Evolutionary conservation across 2,329 filamentous ascomycete genomes (phyloP).

Genomic region (Neonectria coccinea): DNA sequence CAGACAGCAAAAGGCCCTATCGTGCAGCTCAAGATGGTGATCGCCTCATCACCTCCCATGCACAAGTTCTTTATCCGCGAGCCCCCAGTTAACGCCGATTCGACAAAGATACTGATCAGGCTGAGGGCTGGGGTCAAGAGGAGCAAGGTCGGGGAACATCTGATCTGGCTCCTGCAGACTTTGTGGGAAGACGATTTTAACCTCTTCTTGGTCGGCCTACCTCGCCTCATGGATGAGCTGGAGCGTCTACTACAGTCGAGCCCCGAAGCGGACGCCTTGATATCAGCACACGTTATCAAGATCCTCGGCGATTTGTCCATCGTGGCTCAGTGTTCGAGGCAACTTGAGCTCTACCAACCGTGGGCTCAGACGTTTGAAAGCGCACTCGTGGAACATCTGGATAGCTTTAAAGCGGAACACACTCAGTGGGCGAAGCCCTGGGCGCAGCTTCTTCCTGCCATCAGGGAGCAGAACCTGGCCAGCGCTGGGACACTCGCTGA

Average conservation of each 20-base stretch:
- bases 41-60: no score
- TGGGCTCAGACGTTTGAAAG: slow-evolving; percentile 58
- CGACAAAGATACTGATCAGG: no score
- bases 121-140: slow-evolving; percentile 29
- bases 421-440: slow-evolving; percentile 1
- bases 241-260: slow-evolving; percentile 57
- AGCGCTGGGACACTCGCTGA: slow-evolving; percentile 42
- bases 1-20: no score
- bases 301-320: slow-evolving; percentile 60
- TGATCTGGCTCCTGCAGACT: slow-evolving; percentile 52
- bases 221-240: slow-evolving; percentile 60
- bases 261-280: slow-evolving; percentile 48
- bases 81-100: no score
- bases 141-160: slow-evolving; percentile 38
- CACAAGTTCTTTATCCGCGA: no score
- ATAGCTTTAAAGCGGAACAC: no score
- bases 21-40: no score
- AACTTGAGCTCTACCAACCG: slow-evolving; percentile 61
- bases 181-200: slow-evolving; percentile 52
- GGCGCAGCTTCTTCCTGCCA: slow-evolving; percentile 27
- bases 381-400: slow-evolving; percentile 25
- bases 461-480: slow-evolving; percentile 31
- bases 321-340: slow-evolving; percentile 56
- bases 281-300: slow-evolving; percentile 52
- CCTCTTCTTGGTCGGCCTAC: slow-evolving; percentile 50